Evolutionary conservation across 495 filamentous ascomycete species (phyloP).

Genomic region (Neurospora pannonica): DNA sequence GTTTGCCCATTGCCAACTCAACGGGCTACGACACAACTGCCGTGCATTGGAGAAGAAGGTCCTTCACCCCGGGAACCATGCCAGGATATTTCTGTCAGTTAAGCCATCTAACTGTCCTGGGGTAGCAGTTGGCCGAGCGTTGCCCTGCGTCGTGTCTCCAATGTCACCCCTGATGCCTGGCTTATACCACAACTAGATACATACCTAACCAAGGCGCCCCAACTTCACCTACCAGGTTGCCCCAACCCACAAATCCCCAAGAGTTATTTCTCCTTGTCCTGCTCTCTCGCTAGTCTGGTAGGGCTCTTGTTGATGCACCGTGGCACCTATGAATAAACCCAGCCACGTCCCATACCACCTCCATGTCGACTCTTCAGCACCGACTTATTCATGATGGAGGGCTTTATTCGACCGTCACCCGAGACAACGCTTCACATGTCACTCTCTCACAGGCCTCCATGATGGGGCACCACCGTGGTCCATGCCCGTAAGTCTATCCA

Average conservation of each 20-base stretch:
- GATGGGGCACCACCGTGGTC: slow-evolving; percentile 6
- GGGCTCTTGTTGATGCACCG: slow-evolving; percentile 24
- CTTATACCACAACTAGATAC: not conserved
- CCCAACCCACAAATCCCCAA: slow-evolving; percentile 16
- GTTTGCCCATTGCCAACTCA: slow-evolving; percentile 13
- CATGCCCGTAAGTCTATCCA: slow-evolving; percentile 24
- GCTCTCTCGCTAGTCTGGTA: slow-evolving; percentile 18
- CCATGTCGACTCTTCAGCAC: slow-evolving; percentile 26
- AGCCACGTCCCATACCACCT: slow-evolving; percentile 19
- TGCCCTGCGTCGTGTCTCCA: not conserved
- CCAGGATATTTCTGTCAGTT: not conserved
- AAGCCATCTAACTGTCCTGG: not conserved
- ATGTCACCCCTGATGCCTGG: not conserved
- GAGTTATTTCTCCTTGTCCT: slow-evolving; percentile 14
- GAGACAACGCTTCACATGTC: slow-evolving; percentile 10
- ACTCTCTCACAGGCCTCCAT: slow-evolving; percentile 16
- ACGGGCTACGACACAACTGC: slow-evolving; percentile 25
- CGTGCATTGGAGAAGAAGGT: slow-evolving; percentile 15
- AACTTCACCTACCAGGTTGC: not conserved
- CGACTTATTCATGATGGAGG: slow-evolving; percentile 25
- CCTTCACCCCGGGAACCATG: slow-evolving; percentile 5
- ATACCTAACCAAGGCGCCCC: not conserved
- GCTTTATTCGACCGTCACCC: slow-evolving; percentile 14
- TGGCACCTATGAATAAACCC: slow-evolving; percentile 10
- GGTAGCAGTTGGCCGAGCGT: not conserved